Evolutionary conservation across 1,284 basidiomycete genomes (phyloP), one percentile per base, ranked within the genome.

Genomic region (Ceratobasidium sp.): DNA sequence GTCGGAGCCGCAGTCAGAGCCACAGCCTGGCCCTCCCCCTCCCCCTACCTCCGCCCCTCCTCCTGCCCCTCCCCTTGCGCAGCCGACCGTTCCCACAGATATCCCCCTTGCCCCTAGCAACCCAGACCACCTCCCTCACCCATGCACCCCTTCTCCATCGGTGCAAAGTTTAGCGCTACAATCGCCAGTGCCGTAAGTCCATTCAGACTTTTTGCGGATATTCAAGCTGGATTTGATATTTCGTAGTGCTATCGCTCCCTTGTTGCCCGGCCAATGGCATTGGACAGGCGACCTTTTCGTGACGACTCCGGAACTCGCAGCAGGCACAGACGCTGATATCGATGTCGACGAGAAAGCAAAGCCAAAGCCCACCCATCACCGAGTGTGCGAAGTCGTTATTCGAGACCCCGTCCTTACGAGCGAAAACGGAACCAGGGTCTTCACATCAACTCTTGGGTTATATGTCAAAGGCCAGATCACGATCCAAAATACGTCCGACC

Each of bases 281-380:
- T 71, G 68, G 68, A 71, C 54, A 16, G 68, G 68, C 19, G 68
- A 71, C 19, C 54, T 71, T n/a, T 71, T 46, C 27, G 41, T 71
- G 14, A 59, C 56, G 14, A 49, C 41, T 27, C 24, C 14, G 22
- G 68, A 71, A 54, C n/a, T 54, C 5, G 31, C 27, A 27, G 24
- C 43, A 8, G 43, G 34, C 13, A 8, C 34, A 22, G 54, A 59
- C 34, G 22, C 13, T 8, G 61, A 48, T 22, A 14, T 9, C 3
- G 34, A 6, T 37, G 34, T 6, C 5, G 9, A 59, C 1, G 34
- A 39, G 1, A 39, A 59, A 34, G n/a, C 39, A 4, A 27, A 22
- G 7, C 16, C 43, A 24, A 46, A 71, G 29, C 39, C 54, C n/a
- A 22, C 16, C 9, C 54, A 34, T 48, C 54, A 34, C 31, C 53